These are phyloP conservation scores for Corylus americana DNA, from an alignment of 306 rosid genomes.

Conservation along the genomic window DNA sequence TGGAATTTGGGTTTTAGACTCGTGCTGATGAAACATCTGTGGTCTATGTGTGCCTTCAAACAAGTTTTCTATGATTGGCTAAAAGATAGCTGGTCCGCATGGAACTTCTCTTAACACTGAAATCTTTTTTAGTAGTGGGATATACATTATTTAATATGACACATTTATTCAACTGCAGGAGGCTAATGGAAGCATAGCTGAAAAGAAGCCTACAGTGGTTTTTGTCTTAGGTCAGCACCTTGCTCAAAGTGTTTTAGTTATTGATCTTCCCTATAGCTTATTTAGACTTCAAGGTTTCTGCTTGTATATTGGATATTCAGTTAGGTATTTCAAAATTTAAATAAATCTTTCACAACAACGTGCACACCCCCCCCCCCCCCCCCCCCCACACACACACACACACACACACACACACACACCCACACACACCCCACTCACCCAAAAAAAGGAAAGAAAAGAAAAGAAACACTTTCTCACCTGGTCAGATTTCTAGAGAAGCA, in stretches of 20 bases:
- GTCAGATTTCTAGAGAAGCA: too few relatives aligned
- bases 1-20: slow-evolving; percentile 5
- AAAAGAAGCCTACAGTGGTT: slow-evolving; percentile 78
- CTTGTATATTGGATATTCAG: background rate
- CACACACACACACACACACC: too few relatives aligned
- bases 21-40: background rate
- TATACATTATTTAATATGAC: background rate
- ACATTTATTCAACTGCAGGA: slow-evolving; percentile 46
- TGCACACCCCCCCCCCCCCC: too few relatives aligned
- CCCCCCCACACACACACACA: too few relatives aligned
- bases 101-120: slow-evolving; percentile 2
- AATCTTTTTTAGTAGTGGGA: background rate
- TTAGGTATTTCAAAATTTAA: background rate
- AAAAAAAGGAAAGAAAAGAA: too few relatives aligned
- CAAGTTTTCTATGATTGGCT: background rate
- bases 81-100: background rate
- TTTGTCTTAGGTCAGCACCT: slow-evolving; percentile 86
- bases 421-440: too few relatives aligned
- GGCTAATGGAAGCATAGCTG: slow-evolving; percentile 50
- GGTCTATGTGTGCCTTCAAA: background rate
- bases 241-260: slow-evolving; percentile 13
- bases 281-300: background rate
- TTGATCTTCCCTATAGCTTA: background rate
- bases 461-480: too few relatives aligned
- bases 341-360: background rate